Evolutionary conservation across 495 filamentous ascomycete species (phyloP), one percentile per base, ranked within the genome.

Genomic region (Staphylotrichum longicolle): DNA sequence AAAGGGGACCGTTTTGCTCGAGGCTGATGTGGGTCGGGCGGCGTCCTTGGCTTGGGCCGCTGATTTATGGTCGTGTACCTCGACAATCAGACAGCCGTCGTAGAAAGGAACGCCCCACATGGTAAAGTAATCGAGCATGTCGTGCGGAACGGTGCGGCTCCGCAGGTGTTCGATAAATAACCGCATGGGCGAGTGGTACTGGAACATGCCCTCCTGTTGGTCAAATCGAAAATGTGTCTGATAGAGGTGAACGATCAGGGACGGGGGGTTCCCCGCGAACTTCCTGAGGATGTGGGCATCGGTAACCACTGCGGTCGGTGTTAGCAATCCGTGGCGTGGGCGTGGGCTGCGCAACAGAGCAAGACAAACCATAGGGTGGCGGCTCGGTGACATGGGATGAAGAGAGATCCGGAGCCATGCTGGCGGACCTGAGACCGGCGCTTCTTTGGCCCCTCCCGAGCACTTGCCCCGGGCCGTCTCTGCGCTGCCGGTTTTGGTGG

Each of bases 71-170:
- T 97, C 89, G 62, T 94, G 82, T 5, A 97, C 80, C 70, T 96
- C 86, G 48, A 98, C 92, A 63, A 99, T 98, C 54, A 99, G 80
- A 70, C 93, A 96, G 20, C 90, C 92, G 71, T 99, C 94, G 68
- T 98, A 99, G 67, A 95, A 98, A n/a, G 75, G 79, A 32, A 96
- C 87, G 7, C 82, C 83, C 15, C 77, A 76, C 32, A 83, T 78
- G 39, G 85, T 82, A 35, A 98, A 70, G 53, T 80, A 77, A n/a
- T 75, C 75, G 3, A 86, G 63, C 51, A 87, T 68, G 15, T 83
- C 80, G 67, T 85, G 78, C 27, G 80, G 81, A 14, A 85, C 66
- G 2, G 80, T 80, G 14, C 79, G 73, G 12, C 37, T 68, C 62
- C 71, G 72, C 12, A 83, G 67, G 73, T 96, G 90, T 65, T 93